A percentile compares a stretch with the other conserved stretches of the same genome.
Conservation (phyloP, 148 eudicot genomes). For the Polygonum aviculare region DNA sequence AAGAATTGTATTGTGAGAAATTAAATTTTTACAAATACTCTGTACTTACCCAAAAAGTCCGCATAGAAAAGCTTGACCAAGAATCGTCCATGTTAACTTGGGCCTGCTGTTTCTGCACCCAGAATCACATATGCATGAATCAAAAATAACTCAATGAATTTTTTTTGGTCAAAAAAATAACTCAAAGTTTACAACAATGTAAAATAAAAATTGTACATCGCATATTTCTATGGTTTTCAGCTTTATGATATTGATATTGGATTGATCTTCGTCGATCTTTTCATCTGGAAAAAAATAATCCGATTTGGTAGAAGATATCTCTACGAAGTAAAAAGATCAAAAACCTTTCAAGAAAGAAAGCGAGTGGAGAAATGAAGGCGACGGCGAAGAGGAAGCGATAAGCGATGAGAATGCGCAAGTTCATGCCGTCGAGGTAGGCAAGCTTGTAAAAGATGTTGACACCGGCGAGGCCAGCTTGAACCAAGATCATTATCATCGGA, state of each 20-base stretch:
- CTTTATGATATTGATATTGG: background rate
- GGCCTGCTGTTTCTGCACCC: conserved; percentile 4
- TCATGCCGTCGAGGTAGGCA: conserved; percentile 35
- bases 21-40: background rate
- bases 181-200: background rate
- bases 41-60: conserved; percentile 46
- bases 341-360: conserved; percentile 37
- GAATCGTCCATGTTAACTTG: conserved; percentile 9
- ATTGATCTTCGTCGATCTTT: background rate
- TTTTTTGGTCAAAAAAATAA: background rate
- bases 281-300: background rate
- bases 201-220: too few species aligned
- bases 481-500: conserved; percentile 28
- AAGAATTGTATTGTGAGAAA: background rate
- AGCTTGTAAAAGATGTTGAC: conserved; percentile 29
- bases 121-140: background rate
- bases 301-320: background rate
- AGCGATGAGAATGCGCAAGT: conserved; percentile 25
- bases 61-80: conserved; percentile 10
- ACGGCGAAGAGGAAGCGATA: conserved; percentile 29
- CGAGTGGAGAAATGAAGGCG: conserved; percentile 30
- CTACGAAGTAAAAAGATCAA: background rate
- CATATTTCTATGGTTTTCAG: too few species aligned
- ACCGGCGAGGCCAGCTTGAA: conserved; percentile 20
- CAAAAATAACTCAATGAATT: background rate